Base-by-base conservation (phyloP, 139 green algal species). In the Coccomyxa sp. region DNA sequence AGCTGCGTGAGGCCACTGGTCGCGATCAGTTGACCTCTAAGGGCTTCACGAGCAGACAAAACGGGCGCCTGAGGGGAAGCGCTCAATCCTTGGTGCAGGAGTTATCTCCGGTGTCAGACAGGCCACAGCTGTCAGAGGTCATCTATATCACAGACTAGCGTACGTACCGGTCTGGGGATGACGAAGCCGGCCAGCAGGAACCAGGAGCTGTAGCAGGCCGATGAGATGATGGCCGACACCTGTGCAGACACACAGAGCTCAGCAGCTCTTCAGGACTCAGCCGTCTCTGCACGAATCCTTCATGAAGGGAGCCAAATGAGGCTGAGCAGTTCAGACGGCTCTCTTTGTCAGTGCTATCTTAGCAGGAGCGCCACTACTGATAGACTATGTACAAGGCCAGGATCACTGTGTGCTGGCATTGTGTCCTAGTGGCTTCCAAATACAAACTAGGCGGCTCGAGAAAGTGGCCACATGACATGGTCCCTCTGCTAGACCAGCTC, bases 111-210 rank as follows among this genome's bases (percentile, higher is more conserved):
- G 69, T 40, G 76, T 50, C 34, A 33, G 29, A 27, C 29, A 38
- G 44, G n/a, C n/a, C n/a, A n/a, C n/a, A n/a, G n/a, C n/a, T n/a
- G n/a, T n/a, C n/a, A n/a, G n/a, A n/a, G n/a, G n/a, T n/a, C n/a
- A n/a, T n/a, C n/a, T n/a, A n/a, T n/a, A n/a, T n/a, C n/a, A n/a
- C n/a, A n/a, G n/a, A n/a, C n/a, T n/a, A n/a, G n/a, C n/a, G n/a
- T n/a, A n/a, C 74, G 64, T 12, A 81, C 69, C 31, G 72, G 78
- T 29, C 40, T 55, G 0, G 78, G 38, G 33, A 82, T 75, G 55
- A 79, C 41, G 39, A 82, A 82, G 12, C 78, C 78, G 16, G 79
- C 76, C 55, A 83, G 75, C 50, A 83, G 68, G 74, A 79, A 76
- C 37, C 55, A 73, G 31, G 70, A n/a, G 39, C 37, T n/a, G 70